Conservation (phyloP, 768 basidiomycete genomes). For the Tylopilus felleus region DNA sequence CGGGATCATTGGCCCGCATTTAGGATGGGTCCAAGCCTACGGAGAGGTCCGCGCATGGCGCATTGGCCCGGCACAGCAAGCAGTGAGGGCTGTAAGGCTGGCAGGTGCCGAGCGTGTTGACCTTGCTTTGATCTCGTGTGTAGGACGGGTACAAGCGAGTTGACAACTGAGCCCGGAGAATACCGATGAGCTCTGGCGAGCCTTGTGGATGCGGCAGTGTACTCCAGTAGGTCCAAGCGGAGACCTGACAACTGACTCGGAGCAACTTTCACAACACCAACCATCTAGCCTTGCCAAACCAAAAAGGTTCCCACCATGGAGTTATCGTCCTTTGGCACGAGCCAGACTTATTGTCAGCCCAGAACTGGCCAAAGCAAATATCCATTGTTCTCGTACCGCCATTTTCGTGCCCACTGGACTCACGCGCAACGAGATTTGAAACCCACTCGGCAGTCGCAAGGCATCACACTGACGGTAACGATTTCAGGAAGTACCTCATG, state of each 20-base stretch:
- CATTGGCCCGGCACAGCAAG: background rate
- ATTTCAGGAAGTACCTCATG: no score
- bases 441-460: no score
- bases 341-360: no score
- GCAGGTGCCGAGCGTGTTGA: slow-evolving; percentile 9
- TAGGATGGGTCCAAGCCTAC: slow-evolving; percentile 1
- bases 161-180: background rate
- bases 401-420: background rate
- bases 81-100: background rate
- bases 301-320: no score
- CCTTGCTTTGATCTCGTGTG: slow-evolving; percentile 19
- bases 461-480: no score
- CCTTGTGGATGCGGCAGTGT: background rate
- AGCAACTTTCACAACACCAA: no score
- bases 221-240: background rate
- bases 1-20: slow-evolving; percentile 5
- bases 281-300: no score
- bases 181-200: no score
- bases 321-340: no score
- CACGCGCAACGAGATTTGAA: no score
- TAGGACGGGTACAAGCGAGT: slow-evolving; percentile 2
- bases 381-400: background rate
- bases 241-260: no score
- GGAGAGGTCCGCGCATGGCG: background rate
- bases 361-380: background rate